Conservation (phyloP, 2,329 filamentous ascomycete genomes). For the Diaporthe citriasiana region DNA sequence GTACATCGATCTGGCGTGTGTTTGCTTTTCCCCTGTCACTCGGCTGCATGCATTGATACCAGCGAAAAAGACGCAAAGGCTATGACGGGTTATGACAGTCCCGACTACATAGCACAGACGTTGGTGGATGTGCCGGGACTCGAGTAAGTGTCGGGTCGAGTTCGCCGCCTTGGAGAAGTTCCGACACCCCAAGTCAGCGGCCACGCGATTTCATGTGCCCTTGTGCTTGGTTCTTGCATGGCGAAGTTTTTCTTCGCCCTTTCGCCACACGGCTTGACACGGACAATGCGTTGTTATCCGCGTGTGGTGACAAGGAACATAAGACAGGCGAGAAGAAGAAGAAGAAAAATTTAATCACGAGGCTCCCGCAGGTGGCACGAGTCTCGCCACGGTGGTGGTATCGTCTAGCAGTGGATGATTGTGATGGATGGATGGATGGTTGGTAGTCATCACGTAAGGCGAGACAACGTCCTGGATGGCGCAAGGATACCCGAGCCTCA, state of each 20-base stretch:
- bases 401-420: not conserved
- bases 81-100: constrained; percentile 29
- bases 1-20: constrained; percentile 6
- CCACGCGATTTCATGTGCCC: not conserved
- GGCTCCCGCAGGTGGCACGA: constrained; percentile 22
- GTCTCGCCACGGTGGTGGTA: constrained; percentile 21
- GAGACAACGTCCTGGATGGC: constrained; percentile 28
- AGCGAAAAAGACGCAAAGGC: constrained; percentile 1
- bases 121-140: constrained; percentile 27
- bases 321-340: not conserved
- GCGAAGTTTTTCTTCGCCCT: not conserved
- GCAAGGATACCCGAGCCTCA: constrained; percentile 34
- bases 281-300: constrained; percentile 9
- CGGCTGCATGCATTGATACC: constrained; percentile 28
- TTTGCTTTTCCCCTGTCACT: constrained; percentile 19
- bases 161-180: constrained; percentile 33
- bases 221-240: not conserved
- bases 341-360: constrained; percentile 5
- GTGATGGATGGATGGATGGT: constrained; percentile 13
- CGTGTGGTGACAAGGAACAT: not conserved
- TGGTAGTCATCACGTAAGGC: constrained; percentile 34
- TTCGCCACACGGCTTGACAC: constrained; percentile 6
- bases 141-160: constrained; percentile 23
- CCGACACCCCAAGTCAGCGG: constrained; percentile 28
- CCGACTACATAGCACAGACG: not conserved